Evolutionary conservation across 306 rosid genomes (phyloP).

Genomic region (Dalbergia cultrata): DNA sequence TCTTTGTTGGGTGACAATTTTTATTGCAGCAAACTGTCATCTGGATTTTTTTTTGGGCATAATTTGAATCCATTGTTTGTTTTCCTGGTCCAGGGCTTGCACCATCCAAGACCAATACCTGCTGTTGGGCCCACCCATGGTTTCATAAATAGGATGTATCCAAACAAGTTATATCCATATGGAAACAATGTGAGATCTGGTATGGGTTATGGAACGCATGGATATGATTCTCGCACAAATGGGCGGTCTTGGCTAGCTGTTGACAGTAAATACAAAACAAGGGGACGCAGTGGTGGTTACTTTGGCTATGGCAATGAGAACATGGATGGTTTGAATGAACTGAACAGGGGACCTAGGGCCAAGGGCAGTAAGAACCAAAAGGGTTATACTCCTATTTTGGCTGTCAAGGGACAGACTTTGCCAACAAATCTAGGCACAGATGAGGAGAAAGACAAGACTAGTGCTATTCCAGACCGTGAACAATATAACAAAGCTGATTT

Average conservation of each 20-base stretch:
- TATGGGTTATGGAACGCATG: slow-evolving; percentile 84
- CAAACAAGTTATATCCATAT: slow-evolving; percentile 78
- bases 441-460: slow-evolving; percentile 71
- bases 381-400: slow-evolving; percentile 66
- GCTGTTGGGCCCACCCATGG: slow-evolving; percentile 75
- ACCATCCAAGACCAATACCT: slow-evolving; percentile 86
- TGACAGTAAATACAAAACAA: slow-evolving; percentile 80
- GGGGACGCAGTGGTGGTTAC: slow-evolving; percentile 88
- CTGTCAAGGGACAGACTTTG: slow-evolving; percentile 75
- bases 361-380: slow-evolving; percentile 84
- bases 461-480: slow-evolving; percentile 65
- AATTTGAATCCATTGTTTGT: not conserved
- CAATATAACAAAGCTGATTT: slow-evolving; percentile 79
- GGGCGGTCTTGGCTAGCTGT: slow-evolving; percentile 88
- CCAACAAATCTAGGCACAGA: slow-evolving; percentile 55
- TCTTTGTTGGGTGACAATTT: not conserved
- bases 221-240: slow-evolving; percentile 80
- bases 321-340: slow-evolving; percentile 88
- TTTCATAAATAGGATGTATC: slow-evolving; percentile 77
- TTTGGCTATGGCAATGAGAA: slow-evolving; percentile 90
- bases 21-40: not conserved
- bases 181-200: slow-evolving; percentile 81
- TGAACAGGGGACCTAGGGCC: slow-evolving; percentile 92
- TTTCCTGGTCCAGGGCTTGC: slow-evolving; percentile 67
- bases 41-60: not conserved